phyloP scores from a whole-genome alignment of 139 green algal species.

The Picochlorum sp. region DNA sequence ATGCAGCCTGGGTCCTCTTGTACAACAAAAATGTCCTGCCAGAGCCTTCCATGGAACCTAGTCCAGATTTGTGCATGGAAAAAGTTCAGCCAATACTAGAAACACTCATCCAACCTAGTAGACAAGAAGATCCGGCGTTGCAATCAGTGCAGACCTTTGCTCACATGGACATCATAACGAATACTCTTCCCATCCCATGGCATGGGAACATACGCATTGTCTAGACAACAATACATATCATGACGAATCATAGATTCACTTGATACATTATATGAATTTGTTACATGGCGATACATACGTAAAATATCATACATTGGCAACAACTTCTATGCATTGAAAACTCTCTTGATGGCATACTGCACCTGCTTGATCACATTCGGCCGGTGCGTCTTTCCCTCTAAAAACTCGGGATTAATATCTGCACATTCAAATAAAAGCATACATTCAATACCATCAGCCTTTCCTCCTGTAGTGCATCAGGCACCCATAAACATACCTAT shows the following conservation, averaged over 20 bases:
- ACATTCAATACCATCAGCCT: no score
- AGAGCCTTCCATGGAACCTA: no score
- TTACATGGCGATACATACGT: no score
- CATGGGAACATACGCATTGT: not conserved
- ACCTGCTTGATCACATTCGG: constrained; percentile 19
- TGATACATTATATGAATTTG: no score
- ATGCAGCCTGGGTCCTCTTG: constrained; percentile 46
- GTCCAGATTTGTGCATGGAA: no score
- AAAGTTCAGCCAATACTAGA: no score
- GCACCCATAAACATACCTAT: constrained; percentile 10
- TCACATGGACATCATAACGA: not conserved
- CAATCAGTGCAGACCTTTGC: not conserved
- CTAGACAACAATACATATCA: no score
- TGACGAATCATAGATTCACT: no score
- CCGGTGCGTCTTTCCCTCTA: constrained; percentile 22
- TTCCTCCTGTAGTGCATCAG: no score
- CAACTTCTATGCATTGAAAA: not conserved
- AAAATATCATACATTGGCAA: no score
- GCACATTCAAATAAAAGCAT: not conserved
- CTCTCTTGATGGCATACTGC: constrained; percentile 19
- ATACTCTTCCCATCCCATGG: not conserved
- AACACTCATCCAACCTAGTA: no score
- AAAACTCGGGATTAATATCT: constrained; percentile 19
- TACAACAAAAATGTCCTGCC: no score
- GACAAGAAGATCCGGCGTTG: not conserved